Evolutionary conservation across 208 protist species (phyloP).

Genomic region (Leptomonas seymouri): DNA sequence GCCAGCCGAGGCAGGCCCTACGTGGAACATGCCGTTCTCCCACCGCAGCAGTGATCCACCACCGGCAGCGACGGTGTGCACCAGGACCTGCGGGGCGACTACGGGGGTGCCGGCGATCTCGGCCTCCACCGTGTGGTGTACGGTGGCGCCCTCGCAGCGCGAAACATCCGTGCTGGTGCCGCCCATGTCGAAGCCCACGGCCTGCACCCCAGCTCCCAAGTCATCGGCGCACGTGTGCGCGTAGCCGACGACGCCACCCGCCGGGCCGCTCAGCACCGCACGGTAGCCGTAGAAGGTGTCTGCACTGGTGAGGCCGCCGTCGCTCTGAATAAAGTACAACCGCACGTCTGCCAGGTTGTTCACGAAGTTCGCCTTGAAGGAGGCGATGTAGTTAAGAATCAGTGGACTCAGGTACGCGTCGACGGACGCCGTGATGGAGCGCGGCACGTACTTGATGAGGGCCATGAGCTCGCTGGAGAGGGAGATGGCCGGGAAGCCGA

Average conservation of each 20-base stretch:
- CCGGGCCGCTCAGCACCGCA: conserved; percentile 95
- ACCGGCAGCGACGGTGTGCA: conserved; percentile 97
- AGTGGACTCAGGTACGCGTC: conserved; percentile 97
- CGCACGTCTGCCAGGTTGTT: conserved; percentile 50
- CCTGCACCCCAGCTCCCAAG: conserved; percentile 35
- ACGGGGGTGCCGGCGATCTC: conserved; percentile 88
- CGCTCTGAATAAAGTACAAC: conserved; percentile 91
- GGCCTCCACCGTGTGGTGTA: conserved; percentile 92
- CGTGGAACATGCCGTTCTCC: conserved; percentile 86
- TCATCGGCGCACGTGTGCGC: conserved; percentile 70
- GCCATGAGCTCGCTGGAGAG: conserved; percentile 92
- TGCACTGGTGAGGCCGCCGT: conserved; percentile 93
- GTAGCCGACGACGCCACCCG: conserved; percentile 96
- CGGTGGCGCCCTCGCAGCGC: conserved; percentile 69
- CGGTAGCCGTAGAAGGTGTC: conserved; percentile 90
- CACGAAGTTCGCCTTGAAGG: conserved; percentile 67
- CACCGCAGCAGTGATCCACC: conserved; percentile 94
- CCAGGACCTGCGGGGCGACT: conserved; percentile 94
- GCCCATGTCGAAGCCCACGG: conserved; percentile 96
- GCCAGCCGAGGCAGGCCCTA: conserved; percentile 94
- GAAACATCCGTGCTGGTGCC: conserved; percentile 96
- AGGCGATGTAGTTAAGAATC: conserved; percentile 84
- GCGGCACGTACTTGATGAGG: conserved; percentile 92
- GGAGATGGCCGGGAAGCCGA: conserved; percentile 93
- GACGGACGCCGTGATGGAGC: conserved; percentile 93